Conservation (phyloP, 208 protist genomes). For the Acanthamoeba sp. region DNA sequence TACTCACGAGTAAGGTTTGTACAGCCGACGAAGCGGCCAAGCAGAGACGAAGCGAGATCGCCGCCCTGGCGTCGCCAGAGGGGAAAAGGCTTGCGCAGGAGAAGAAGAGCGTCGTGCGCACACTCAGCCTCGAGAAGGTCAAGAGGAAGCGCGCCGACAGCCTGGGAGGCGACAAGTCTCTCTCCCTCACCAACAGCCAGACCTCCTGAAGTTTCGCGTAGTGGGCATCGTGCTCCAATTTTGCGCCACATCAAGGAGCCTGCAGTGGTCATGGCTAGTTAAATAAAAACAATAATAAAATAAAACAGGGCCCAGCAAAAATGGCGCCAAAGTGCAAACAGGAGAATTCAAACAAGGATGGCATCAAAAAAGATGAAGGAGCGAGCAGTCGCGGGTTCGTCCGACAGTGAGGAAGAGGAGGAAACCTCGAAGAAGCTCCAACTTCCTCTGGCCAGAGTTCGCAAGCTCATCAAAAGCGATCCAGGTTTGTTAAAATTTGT, state of each 20-base stretch:
- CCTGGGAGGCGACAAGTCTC: background rate
- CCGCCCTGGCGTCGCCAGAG: conserved; percentile 21
- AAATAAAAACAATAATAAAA: too few species aligned
- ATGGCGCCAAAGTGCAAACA: too few species aligned
- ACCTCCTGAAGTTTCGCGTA: too few species aligned
- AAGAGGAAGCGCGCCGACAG: background rate
- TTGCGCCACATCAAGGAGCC: too few species aligned
- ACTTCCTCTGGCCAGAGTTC: background rate
- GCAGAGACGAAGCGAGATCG: conserved; percentile 45
- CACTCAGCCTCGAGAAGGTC: conserved; percentile 43
- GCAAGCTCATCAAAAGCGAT: conserved; percentile 44
- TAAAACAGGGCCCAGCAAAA: too few species aligned
- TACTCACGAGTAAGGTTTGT: too few species aligned
- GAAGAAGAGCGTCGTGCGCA: conserved; percentile 35
- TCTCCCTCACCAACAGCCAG: background rate
- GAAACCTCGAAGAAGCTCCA: background rate
- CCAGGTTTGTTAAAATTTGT: background rate
- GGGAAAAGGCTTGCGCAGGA: conserved; percentile 9
- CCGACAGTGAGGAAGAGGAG: conserved; percentile 1
- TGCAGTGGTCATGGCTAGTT: too few species aligned
- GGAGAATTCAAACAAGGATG: conserved; percentile 3
- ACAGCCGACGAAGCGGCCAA: background rate
- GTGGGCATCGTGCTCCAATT: too few species aligned
- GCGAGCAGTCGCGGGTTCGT: background rate
- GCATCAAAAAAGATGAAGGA: conserved; percentile 28